Base-by-base conservation (phyloP, 129 eudicot species). In the Escallonia herrerae region DNA sequence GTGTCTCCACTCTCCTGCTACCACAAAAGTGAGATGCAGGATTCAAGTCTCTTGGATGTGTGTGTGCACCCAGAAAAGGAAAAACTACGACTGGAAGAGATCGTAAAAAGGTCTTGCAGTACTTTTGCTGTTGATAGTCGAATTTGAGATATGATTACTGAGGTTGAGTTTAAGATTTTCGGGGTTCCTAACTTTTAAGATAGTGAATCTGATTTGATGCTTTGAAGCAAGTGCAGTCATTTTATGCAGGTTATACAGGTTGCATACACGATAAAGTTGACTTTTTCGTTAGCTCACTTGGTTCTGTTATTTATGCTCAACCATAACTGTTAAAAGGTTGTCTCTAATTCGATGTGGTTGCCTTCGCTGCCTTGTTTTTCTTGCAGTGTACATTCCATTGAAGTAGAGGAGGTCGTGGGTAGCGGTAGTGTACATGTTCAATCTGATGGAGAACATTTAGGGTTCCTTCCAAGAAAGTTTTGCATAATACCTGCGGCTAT, bases 381-480 rank as follows among this genome's bases (percentile, higher is more conserved):
- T 53, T 73, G 82, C 80, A 93, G 99, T 46, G 99, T 79, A 39
- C 67, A 71, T 49, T 81, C 96, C 5, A 82, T 93, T 8, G 95
- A 88, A 76, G 87, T 93, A 33, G 99, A 86, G 80, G 90, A 86
- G 75, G 74, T 86, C 6, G 76, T 47, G 15, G 74, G 80, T 53
- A 73, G 70, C 60, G 64, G 66, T 71, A 72, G 76, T 76, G 80
- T 93, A 7, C 83, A 60, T 59, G 91, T 93, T 69, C 96, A 93
- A 77, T 86, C 96, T 14, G 99, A 93, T 78, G 99, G 99, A 51
- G 99, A 93, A 68, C 72, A 72, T 78, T 65, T 93, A 43, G 99
- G 99, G 15, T 93, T 89, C 67, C 99, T 93, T 73, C 99, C 99
- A n/a, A 80, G 81, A 58, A 93, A 89, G 66, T 84, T 93, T 39